Base-by-base conservation (phyloP, 768 basidiomycete genomes). In the Boletellus ananiceps region DNA sequence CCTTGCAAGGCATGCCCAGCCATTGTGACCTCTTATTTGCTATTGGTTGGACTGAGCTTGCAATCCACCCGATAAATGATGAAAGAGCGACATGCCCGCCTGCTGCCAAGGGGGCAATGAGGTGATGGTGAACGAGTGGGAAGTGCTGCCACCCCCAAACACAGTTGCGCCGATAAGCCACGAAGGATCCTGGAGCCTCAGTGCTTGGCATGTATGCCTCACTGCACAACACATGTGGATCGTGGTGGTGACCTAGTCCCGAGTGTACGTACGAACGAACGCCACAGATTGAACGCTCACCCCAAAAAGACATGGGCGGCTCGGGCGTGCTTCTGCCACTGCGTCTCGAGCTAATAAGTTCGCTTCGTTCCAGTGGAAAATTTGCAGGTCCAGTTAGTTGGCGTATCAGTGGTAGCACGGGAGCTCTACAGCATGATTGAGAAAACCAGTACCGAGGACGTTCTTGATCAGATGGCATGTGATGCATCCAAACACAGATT, bases 261-360 rank as follows among this genome's bases (percentile, higher is more conserved):
- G 13, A 31, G 45, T 34, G 49, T 59, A 60, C 58, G 55, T 62
- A 62, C 31, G 46, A 39, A 6, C 14, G 8, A 44, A 27, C 32
- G 32, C 35, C 29, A 41, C 32, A 40, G 57, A 60, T 56, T 51
- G 60, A 16, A 33, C 34, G 40, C 34, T 23, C 57, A 59, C 57
- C 59, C 60, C 60, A 29, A 16, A 34, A 35, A 59, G n/a, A 34
- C 15, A 33, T 45, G 56, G 40, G 52, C 45, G 40, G 35, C 31
- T 7, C 14, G 27, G 18, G n/a, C 31, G 35, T 44, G 11, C 50
- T 60, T 62, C 42, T 51, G 43, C 4, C 43, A 50, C 60, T 53
- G 39, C 57, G 41, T 44, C 45, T 8, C 16, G 46, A 42, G 23
- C 44, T 15, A 27, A 18, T 25, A 13, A 19, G 4, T 8, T 19